phyloP scores from a whole-genome alignment of 2,329 filamentous ascomycete genomes.

The Epichloe glyceriae region DNA sequence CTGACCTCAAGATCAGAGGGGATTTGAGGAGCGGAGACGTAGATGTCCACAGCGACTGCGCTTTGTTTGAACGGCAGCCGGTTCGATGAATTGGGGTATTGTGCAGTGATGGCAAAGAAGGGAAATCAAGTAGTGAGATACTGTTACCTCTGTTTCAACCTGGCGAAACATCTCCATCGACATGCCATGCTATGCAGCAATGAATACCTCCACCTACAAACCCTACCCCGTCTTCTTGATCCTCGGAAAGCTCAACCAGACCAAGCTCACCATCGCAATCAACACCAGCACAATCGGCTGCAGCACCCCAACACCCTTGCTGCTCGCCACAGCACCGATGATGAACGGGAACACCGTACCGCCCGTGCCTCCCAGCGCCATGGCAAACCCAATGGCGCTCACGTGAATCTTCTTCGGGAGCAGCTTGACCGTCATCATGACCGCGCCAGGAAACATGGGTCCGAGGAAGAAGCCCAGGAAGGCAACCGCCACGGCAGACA shows the following conservation, averaged over 20 bases:
- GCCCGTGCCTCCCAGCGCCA: slow-evolving; percentile 58
- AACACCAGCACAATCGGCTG: slow-evolving; percentile 35
- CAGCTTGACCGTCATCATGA: slow-evolving; percentile 59
- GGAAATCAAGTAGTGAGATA: too few species aligned
- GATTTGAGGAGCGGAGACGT: too few species aligned
- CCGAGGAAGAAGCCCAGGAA: slow-evolving; percentile 65
- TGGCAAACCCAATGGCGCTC: slow-evolving; percentile 58
- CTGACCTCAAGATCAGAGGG: too few species aligned
- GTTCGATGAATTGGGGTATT: too few species aligned
- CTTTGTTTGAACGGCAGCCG: too few species aligned
- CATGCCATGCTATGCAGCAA: too few species aligned
- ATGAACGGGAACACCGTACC: slow-evolving; percentile 45
- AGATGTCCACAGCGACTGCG: too few species aligned
- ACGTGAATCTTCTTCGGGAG: slow-evolving; percentile 59
- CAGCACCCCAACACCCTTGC: slow-evolving; percentile 33
- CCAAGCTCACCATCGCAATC: background rate
- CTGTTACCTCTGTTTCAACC: too few species aligned
- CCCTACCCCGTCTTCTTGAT: background rate
- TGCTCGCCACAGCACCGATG: slow-evolving; percentile 47
- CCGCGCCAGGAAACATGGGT: slow-evolving; percentile 57
- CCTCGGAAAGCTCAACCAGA: background rate
- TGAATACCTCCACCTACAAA: too few species aligned
- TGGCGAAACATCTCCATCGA: too few species aligned
- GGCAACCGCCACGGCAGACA: slow-evolving; percentile 46
- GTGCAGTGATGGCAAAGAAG: too few species aligned